These are phyloP conservation scores for Solanum chmielewskii DNA, from an alignment of 257 asterid genomes.

Conservation along the genomic window DNA sequence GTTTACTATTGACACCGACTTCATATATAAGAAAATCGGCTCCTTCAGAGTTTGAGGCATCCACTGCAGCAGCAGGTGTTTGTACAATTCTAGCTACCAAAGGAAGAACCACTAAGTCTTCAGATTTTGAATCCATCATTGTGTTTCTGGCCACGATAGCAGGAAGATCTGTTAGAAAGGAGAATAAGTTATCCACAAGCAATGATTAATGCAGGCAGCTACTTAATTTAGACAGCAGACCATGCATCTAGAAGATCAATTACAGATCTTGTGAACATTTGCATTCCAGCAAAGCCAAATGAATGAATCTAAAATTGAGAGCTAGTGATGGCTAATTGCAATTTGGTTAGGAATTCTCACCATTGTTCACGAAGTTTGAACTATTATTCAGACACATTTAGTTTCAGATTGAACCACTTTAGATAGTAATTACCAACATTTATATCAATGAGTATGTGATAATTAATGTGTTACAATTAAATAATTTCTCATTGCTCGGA, in stretches of 20 bases:
- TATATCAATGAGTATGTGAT: neutral
- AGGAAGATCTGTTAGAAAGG: conserved; percentile 62
- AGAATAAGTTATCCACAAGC: conserved; percentile 3
- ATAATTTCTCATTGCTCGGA: neutral
- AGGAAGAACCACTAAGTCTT: conserved; percentile 62
- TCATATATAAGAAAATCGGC: conserved; percentile 80
- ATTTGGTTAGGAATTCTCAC: neutral
- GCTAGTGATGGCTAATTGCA: neutral
- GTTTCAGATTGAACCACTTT: too few species aligned
- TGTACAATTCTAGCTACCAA: conserved; percentile 77
- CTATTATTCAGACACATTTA: neutral
- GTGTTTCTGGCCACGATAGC: conserved; percentile 86
- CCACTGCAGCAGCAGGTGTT: conserved; percentile 57
- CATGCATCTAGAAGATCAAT: neutral
- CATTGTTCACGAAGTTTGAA: neutral
- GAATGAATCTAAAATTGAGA: neutral
- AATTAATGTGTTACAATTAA: neutral
- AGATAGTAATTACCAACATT: neutral
- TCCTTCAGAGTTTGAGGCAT: conserved; percentile 80
- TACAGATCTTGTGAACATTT: neutral
- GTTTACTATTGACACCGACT: conserved; percentile 11
- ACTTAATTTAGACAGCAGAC: neutral
- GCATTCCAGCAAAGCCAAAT: neutral
- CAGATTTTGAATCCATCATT: conserved; percentile 62
- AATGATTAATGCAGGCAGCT: neutral